Percentiles rank a stretch among this genome's conserved stretches.
Evolutionary conservation across 1,139 yeast genomes (phyloP).

Genomic region (Debaryomyces robertsiae): DNA sequence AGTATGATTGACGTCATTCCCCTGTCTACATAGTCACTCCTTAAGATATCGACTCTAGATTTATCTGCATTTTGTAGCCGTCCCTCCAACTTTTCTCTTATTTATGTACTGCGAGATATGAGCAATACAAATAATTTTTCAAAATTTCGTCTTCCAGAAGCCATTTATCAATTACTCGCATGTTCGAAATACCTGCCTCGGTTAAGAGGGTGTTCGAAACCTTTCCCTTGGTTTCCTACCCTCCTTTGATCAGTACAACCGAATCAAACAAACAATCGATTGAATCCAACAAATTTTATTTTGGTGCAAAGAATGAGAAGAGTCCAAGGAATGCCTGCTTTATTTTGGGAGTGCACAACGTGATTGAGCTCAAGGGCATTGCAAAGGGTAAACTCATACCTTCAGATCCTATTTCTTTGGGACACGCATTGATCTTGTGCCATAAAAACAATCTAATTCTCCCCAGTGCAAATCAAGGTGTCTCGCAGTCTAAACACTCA

Average conservation of each 20-base stretch:
- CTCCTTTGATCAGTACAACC: slow-evolving; percentile 29
- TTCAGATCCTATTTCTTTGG: slow-evolving; percentile 48
- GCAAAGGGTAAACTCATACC: slow-evolving; percentile 29
- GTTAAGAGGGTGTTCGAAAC: slow-evolving; percentile 48
- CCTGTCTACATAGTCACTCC: too few relatives aligned
- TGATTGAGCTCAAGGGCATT: slow-evolving; percentile 21
- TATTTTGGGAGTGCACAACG: slow-evolving; percentile 46
- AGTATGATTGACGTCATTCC: too few relatives aligned
- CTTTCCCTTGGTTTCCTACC: slow-evolving; percentile 48
- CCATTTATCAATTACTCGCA: neutral
- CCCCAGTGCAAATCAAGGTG: slow-evolving; percentile 20
- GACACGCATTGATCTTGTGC: slow-evolving; percentile 35
- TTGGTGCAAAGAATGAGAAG: slow-evolving; percentile 13
- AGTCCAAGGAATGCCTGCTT: slow-evolving; percentile 20
- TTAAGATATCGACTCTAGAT: too few relatives aligned
- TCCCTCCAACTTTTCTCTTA: too few relatives aligned
- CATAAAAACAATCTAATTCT: slow-evolving; percentile 36
- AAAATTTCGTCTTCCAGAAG: too few relatives aligned
- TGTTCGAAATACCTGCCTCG: slow-evolving; percentile 40
- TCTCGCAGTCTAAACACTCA: slow-evolving; percentile 18
- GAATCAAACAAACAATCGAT: slow-evolving; percentile 17
- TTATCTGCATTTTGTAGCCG: too few relatives aligned
- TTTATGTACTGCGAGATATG: too few relatives aligned
- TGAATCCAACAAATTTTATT: slow-evolving; percentile 19
- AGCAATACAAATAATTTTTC: too few relatives aligned